Base-by-base conservation (phyloP, 2,329 filamentous ascomycete species). In the Lasiodiplodia hormozganensis region DNA sequence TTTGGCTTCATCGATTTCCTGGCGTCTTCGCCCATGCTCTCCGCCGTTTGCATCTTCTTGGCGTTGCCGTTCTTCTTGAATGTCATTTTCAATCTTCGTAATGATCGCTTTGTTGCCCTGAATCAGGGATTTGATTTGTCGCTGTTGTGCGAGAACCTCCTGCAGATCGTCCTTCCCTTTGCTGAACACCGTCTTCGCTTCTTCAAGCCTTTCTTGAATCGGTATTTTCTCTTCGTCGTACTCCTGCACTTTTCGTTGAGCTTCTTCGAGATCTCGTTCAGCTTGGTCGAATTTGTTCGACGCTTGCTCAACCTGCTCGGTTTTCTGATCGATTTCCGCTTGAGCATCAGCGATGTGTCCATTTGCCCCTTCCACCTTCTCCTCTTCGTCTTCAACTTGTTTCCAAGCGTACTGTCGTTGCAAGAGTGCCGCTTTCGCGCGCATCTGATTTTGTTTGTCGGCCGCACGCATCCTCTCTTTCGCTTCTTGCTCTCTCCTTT, bases 331-430 rank as follows among this genome's bases (percentile, higher is more conserved):
- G 28, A 91, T 86, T 58, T 84, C 83, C 16, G 47, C 47, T 18
- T 52, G 5, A 4, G 60, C 47, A 6, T 70, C 58, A 7, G 66
- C 69, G 2, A 84, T 72, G 4, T 52, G 18, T 14, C n/a, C n/a
- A 25, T 64, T 21, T 4, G 31, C 60, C 4, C 6, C 43, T 52
- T 72, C 73, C 7, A 83, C 28, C 25, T n/a, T 28, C 43, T 78
- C 81, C 78, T 98, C 95, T 77, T 92, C 86, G 68, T 93, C 89
- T 60, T 89, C 87, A 1, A 98, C 94, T 75, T 96, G 92, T 28
- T 52, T 52, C 60, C 96, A 99, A n/a, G 91, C 90, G 70, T 93
- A 83, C 80, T 96, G 91, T 21, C 86, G 84, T 53, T 85, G 82
- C 54, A 92, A 83, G 28, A 87, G 83, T 40, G 84, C 84, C 57